phyloP scores from a whole-genome alignment of 305 asterid species.

The Rubia tinctorum region DNA sequence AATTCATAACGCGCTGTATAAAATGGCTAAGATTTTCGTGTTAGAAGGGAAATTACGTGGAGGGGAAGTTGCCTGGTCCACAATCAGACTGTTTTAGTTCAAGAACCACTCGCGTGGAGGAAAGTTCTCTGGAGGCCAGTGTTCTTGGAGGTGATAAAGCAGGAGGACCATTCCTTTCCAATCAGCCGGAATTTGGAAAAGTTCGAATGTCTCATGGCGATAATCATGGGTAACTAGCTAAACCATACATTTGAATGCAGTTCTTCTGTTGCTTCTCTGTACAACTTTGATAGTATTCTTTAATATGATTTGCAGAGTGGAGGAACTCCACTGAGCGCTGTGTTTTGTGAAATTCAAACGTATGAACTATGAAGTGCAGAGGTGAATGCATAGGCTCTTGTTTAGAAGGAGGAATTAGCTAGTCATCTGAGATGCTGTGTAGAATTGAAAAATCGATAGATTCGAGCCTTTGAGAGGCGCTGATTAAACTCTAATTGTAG shows the following conservation, averaged over 20 bases:
- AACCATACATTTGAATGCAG: not conserved
- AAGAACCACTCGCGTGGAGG: slow-evolving; percentile 15
- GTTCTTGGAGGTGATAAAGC: slow-evolving; percentile 29
- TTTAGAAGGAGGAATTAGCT: not conserved
- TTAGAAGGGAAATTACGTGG: slow-evolving; percentile 31
- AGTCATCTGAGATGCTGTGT: not conserved
- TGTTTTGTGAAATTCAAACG: slow-evolving; percentile 13
- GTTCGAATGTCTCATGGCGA: slow-evolving; percentile 24
- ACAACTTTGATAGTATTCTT: not conserved
- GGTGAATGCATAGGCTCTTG: slow-evolving; percentile 17
- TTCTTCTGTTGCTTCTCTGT: not conserved
- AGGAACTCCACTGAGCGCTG: slow-evolving; percentile 14
- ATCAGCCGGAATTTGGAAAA: slow-evolving; percentile 26
- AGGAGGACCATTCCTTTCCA: slow-evolving; percentile 15
- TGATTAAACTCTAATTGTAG: not conserved
- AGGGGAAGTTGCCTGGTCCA: slow-evolving; percentile 26
- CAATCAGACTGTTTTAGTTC: slow-evolving; percentile 12
- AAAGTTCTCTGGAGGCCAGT: slow-evolving; percentile 32
- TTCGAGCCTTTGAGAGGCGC: too few relatives aligned
- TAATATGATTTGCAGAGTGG: slow-evolving; percentile 12
- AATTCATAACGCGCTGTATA: not conserved
- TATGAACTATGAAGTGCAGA: slow-evolving; percentile 2
- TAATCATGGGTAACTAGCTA: slow-evolving; percentile 20
- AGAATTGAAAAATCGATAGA: not conserved
- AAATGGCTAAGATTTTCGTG: slow-evolving; percentile 3